A percentile compares a stretch with the other conserved stretches of the same genome.
phyloP scores from a whole-genome alignment of 176 grass and related monocot species.

The Oryza meridionalis region DNA sequence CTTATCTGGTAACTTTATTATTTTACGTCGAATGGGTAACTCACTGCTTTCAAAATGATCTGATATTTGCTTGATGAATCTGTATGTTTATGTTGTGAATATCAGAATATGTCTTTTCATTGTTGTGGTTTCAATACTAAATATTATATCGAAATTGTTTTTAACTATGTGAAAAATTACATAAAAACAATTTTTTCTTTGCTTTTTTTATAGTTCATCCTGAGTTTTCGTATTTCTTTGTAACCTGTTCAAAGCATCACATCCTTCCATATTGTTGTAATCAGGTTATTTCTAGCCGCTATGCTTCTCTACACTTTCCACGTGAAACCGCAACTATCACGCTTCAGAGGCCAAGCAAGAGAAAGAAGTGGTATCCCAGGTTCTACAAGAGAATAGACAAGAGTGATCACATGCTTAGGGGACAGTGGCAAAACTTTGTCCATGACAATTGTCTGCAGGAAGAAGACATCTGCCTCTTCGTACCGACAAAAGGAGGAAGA shows the following conservation, averaged over 20 bases:
- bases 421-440: constrained; percentile 50
- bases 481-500: constrained; percentile 3
- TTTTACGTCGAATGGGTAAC: not conserved
- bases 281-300: constrained; percentile 40
- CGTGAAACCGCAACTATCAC: constrained; percentile 14
- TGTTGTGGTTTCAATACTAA: not conserved
- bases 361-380: constrained; percentile 46
- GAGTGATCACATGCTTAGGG: not conserved
- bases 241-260: not conserved
- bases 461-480: constrained; percentile 52
- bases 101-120: too few species aligned
- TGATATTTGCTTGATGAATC: not conserved
- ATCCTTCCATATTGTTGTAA: not conserved
- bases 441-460: constrained; percentile 21
- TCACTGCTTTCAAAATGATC: not conserved
- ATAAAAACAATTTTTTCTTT: not conserved
- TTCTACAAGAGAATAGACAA: constrained; percentile 30
- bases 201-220: not conserved
- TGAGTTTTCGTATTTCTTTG: not conserved
- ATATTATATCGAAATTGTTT: not conserved
- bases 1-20: constrained; percentile 40
- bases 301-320: constrained; percentile 33
- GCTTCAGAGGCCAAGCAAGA: constrained; percentile 30
- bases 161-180: not conserved
- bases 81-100: not conserved